Percentiles rank a stretch among this genome's conserved stretches.
These are phyloP conservation scores for Lasiosphaeria ovina DNA, from an alignment of 495 filamentous ascomycete species.

Conservation along the genomic window DNA sequence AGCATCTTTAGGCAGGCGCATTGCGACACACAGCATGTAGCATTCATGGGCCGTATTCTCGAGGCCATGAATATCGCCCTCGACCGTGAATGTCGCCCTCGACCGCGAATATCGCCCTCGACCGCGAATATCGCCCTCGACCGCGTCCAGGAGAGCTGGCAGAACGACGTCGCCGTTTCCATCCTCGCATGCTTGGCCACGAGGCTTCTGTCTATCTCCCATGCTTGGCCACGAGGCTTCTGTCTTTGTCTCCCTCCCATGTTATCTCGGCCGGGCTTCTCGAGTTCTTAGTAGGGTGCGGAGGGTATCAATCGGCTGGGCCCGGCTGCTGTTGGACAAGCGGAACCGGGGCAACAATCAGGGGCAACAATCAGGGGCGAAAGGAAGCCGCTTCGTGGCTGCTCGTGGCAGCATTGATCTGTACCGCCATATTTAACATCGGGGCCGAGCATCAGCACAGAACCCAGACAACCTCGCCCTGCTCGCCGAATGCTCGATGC, in stretches of 20 bases:
- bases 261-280: constrained; percentile 1
- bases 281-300: constrained; percentile 10
- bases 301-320: constrained; percentile 15
- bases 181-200: constrained; percentile 20
- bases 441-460: background rate
- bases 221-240: constrained; percentile 19
- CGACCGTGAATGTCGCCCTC: constrained; percentile 7
- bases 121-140: constrained; percentile 13
- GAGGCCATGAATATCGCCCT: constrained; percentile 4
- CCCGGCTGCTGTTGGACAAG: constrained; percentile 9
- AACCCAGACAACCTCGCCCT: background rate
- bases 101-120: constrained; percentile 14
- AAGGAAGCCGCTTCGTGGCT: constrained; percentile 3
- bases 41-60: background rate
- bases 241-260: constrained; percentile 9
- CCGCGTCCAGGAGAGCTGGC: constrained; percentile 22
- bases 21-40: background rate
- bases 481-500: constrained; percentile 12
- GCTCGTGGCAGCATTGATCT: constrained; percentile 13
- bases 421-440: constrained; percentile 16
- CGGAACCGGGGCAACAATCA: background rate
- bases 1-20: constrained; percentile 3
- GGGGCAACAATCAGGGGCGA: background rate
- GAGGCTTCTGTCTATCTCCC: constrained; percentile 15
- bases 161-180: constrained; percentile 19